Percentiles rank a stretch among this genome's conserved stretches.
Evolutionary conservation across 2,329 filamentous ascomycete genomes (phyloP).

Genomic region (Xylaria sp.): DNA sequence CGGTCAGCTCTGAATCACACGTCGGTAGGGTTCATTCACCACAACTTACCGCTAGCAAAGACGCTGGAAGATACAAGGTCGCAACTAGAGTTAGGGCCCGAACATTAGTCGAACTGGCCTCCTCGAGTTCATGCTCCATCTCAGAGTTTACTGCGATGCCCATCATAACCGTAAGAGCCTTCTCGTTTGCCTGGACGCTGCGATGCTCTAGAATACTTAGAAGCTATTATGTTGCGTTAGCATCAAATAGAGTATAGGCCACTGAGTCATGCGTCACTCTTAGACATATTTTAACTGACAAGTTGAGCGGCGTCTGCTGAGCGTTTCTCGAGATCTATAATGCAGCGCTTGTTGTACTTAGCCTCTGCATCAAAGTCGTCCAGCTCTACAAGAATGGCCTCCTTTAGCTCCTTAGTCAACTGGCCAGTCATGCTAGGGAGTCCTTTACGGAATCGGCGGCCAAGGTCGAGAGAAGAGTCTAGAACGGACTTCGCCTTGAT

Average conservation of each 20-base stretch:
- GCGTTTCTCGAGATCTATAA: conserved; percentile 1
- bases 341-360: not conserved
- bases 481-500: not conserved
- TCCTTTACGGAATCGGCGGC: not conserved
- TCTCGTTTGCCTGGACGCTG: not conserved
- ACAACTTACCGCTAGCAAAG: not conserved
- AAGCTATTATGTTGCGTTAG: not conserved
- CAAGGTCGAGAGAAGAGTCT: not conserved
- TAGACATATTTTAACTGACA: not conserved
- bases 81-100: not conserved
- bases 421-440: not conserved
- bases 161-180: not conserved
- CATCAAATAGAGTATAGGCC: not conserved
- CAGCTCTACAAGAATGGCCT: not conserved
- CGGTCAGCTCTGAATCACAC: not conserved
- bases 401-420: not conserved
- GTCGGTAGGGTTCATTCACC: not conserved
- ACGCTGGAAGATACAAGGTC: not conserved
- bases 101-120: not conserved
- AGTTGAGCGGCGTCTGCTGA: not conserved
- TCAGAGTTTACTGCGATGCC: not conserved
- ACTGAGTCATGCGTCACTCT: not conserved
- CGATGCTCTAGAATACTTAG: not conserved
- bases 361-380: conserved; percentile 7
- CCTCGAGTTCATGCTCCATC: not conserved